A percentile compares a stretch with the other conserved stretches of the same genome.
phyloP scores from a whole-genome alignment of 495 filamentous ascomycete species.

The Penicilliopsis zonata region DNA sequence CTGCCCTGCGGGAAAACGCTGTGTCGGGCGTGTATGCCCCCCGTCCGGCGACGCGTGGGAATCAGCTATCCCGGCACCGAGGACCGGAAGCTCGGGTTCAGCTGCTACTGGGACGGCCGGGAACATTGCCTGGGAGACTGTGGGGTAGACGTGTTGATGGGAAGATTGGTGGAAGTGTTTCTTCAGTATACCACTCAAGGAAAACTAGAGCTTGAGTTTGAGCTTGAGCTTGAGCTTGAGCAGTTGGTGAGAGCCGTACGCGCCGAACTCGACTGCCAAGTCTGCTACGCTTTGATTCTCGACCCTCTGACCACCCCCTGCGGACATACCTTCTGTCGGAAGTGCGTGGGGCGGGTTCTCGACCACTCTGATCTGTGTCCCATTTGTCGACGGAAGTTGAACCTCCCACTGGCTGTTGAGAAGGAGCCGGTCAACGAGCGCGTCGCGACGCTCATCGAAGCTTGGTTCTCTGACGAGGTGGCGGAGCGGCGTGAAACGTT shows the following conservation, averaged over 20 bases:
- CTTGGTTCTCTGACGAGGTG: conserved; percentile 56
- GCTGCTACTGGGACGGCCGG: conserved; percentile 52
- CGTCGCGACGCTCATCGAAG: conserved; percentile 44
- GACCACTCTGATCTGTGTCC: conserved; percentile 71
- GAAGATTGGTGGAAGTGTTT: conserved; percentile 47
- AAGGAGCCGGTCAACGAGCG: conserved; percentile 49
- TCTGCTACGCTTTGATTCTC: conserved; percentile 69
- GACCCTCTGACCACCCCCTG: conserved; percentile 77
- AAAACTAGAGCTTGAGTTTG: too few species aligned
- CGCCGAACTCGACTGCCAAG: conserved; percentile 71
- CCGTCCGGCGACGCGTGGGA: conserved; percentile 43
- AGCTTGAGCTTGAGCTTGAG: conserved; percentile 33
- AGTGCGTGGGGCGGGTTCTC: conserved; percentile 60
- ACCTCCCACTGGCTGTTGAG: conserved; percentile 44
- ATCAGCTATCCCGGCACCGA: conserved; percentile 63
- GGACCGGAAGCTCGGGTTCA: conserved; percentile 53
- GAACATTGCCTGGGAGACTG: conserved; percentile 73
- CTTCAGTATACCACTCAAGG: conserved; percentile 31
- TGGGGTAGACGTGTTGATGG: conserved; percentile 60
- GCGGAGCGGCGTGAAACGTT: conserved; percentile 39
- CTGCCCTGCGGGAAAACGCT: conserved; percentile 75
- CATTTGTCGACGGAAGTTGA: conserved; percentile 56
- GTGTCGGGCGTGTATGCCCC: conserved; percentile 65
- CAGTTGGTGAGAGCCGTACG: conserved; percentile 46
- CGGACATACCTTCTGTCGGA: conserved; percentile 81